phyloP scores from a whole-genome alignment of 139 green algal species.

The Parachlorella kessleri region DNA sequence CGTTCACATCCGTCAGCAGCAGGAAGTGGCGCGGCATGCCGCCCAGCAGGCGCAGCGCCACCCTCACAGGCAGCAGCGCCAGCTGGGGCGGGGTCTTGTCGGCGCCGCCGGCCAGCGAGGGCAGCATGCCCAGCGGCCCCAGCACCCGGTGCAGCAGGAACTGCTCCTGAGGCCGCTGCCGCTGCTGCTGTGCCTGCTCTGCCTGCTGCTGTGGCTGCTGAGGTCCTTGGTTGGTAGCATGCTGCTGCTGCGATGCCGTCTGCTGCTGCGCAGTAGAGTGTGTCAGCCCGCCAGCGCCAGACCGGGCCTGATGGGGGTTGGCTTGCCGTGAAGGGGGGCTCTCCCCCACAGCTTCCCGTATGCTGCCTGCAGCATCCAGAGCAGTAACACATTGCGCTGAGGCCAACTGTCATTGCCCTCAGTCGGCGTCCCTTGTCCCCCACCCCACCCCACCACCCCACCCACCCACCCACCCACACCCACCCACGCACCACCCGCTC shows the following conservation, averaged over 20 bases:
- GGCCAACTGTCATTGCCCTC: too few relatives aligned
- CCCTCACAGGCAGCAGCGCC: slow-evolving; percentile 16
- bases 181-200: neutral
- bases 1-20: slow-evolving; percentile 3
- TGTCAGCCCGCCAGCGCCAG: neutral
- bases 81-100: slow-evolving; percentile 8
- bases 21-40: slow-evolving; percentile 24
- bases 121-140: neutral
- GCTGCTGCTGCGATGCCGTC: neutral
- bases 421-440: too few relatives aligned
- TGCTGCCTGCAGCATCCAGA: neutral
- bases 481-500: too few relatives aligned
- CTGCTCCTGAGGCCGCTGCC: slow-evolving; percentile 6
- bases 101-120: neutral
- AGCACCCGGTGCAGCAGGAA: slow-evolving; percentile 1
- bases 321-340: too few relatives aligned
- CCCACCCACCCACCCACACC: too few relatives aligned
- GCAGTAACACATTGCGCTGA: too few relatives aligned
- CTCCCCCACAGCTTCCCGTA: neutral
- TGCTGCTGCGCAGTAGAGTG: neutral
- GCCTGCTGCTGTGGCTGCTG: neutral
- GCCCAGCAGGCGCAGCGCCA: slow-evolving; percentile 24
- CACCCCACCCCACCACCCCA: too few relatives aligned
- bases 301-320: neutral
- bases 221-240: neutral